Percentiles rank a stretch among this genome's conserved stretches.
Conservation (phyloP, 805 yeast genomes). For the Schizosaccharomyces octosporus region DNA sequence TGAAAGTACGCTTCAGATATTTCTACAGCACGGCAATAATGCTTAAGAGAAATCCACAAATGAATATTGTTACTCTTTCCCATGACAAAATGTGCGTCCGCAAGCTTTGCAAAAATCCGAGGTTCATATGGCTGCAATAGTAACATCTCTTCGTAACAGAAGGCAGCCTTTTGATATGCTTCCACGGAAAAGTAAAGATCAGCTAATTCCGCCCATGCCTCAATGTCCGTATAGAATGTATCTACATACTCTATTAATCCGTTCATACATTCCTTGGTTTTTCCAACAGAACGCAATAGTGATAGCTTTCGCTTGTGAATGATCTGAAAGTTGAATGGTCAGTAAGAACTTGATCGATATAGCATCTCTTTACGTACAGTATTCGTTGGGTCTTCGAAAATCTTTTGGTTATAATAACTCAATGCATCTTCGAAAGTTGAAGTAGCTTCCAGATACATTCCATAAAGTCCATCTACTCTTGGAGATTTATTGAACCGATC, state of each 20-base stretch:
- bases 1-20: background rate
- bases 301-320: background rate
- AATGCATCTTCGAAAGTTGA: background rate
- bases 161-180: background rate
- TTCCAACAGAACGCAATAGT: background rate
- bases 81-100: background rate
- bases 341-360: background rate
- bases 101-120: background rate
- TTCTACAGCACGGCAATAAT: slow-evolving; percentile 1
- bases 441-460: slow-evolving; percentile 1
- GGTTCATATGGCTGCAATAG: background rate
- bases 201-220: slow-evolving; percentile 2
- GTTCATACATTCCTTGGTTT: background rate
- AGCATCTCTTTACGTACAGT: background rate
- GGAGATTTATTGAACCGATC: background rate
- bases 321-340: background rate
- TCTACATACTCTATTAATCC: background rate
- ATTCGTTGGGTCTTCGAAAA: background rate
- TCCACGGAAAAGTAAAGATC: background rate
- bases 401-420: background rate
- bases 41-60: background rate
- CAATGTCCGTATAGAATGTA: background rate
- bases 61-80: background rate
- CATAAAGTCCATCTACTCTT: background rate
- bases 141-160: slow-evolving; percentile 1